Base-by-base conservation (phyloP, 2,329 filamentous ascomycete species). In the Gnomoniopsis smithogilvyi region DNA sequence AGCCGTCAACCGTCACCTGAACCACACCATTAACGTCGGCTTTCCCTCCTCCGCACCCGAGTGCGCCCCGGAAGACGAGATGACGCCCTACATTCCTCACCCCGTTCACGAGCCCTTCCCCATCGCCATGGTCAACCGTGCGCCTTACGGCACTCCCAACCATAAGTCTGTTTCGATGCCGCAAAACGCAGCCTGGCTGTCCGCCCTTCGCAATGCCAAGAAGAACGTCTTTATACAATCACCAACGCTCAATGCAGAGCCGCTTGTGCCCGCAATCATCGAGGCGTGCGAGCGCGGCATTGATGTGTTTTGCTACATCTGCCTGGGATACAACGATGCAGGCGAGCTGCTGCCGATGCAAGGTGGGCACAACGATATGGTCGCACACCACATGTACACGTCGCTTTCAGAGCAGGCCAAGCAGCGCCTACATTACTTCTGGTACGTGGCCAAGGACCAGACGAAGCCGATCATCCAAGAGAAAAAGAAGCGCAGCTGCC, bases 241-340 rank as follows among this genome's bases (percentile, higher is more conserved):
- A 0, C 90, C 90, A 0, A 88, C 91, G 22, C 78, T 94, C 41
- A 94, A 94, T 66, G 89, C 90, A 0, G 81, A 83, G 58, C 86
- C 85, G 0, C 74, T 92, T 0, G 67, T 92, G 0, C 81, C 85
- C 0, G 86, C 85, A 1, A 80, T 93, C 3, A 68, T 82, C 0
- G 80, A 79, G 3, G 89, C 90, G 0, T 80, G 87, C n/a, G 79
- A 85, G 61, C 78, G 89, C 1, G 89, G 89, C 0, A 72, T 92
- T 0, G 76, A 86, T 53, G 84, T 92, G 0, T 85, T 82, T 0
- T 87, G 85, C 68, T 92, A 90, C 63, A 78, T 92, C 1, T 91
- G 88, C 63, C 80, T 93, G 0, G 89, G 90, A 1, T 94, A 94
- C 73, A 93, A 93, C 63, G 90, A 93, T 64, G 76, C 84, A 0